Percentiles rank a stretch among this genome's conserved stretches.
Conservation (phyloP, 345 rosid genomes). For the Camelina laxa region DNA sequence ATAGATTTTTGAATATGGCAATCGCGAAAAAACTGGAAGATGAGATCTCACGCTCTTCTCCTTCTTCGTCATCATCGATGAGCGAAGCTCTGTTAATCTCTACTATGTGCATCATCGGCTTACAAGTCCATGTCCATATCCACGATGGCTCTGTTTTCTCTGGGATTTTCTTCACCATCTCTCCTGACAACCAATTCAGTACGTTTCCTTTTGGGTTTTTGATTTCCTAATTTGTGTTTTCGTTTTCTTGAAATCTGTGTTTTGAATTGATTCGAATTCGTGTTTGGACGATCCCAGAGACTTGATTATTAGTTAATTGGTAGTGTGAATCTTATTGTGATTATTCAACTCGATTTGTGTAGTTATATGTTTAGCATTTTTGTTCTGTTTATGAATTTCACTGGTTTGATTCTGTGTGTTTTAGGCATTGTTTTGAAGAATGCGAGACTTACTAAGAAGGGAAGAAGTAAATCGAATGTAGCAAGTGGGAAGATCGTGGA, state of each 20-base stretch:
- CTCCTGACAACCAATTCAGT: constrained; percentile 66
- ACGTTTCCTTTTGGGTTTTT: constrained; percentile 17
- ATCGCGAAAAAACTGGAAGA: constrained; percentile 49
- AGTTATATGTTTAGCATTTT: background rate
- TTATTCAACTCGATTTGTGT: no score
- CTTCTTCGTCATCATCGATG: constrained; percentile 39
- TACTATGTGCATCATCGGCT: constrained; percentile 74
- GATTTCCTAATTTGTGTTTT: background rate
- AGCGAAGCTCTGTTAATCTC: constrained; percentile 65
- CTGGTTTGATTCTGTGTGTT: constrained; percentile 27
- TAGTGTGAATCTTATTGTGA: background rate
- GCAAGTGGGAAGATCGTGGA: constrained; percentile 50
- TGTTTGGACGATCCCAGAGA: background rate
- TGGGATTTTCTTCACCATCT: constrained; percentile 80
- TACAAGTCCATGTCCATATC: constrained; percentile 76
- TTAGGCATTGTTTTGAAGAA: constrained; percentile 82
- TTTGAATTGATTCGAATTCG: background rate
- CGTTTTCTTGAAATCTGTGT: background rate
- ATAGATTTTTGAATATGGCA: constrained; percentile 45
- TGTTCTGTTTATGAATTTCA: background rate
- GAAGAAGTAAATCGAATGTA: constrained; percentile 68
- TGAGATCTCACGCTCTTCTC: constrained; percentile 33
- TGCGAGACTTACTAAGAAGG: constrained; percentile 76
- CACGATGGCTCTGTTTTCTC: constrained; percentile 83
- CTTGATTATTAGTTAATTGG: background rate